phyloP scores from a whole-genome alignment of 331 rosid species.

The Rhamnella rubrinervis region DNA sequence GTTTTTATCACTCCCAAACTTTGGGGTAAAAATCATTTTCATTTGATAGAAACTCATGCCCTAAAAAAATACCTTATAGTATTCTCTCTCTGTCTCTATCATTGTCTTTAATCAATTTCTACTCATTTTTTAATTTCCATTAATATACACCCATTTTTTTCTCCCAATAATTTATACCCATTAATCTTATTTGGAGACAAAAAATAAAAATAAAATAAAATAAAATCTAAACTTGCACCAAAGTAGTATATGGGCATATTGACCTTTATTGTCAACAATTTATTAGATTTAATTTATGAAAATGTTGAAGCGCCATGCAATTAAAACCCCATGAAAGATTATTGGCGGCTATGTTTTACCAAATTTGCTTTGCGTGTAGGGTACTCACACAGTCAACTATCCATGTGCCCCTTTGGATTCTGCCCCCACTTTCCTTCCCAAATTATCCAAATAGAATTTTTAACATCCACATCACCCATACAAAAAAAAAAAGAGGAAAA shows the following conservation, averaged over 20 bases:
- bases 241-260: too few relatives aligned
- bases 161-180: too few relatives aligned
- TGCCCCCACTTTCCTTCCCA: neutral
- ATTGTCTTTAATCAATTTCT: too few relatives aligned
- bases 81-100: neutral
- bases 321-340: neutral
- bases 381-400: conserved; percentile 6
- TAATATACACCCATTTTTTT: too few relatives aligned
- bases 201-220: too few relatives aligned
- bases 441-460: conserved; percentile 7
- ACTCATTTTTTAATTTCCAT: too few relatives aligned
- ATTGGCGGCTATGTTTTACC: neutral
- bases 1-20: neutral
- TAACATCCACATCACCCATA: neutral
- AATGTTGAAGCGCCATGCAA: too few relatives aligned
- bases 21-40: neutral
- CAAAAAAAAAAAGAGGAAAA: neutral
- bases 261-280: too few relatives aligned
- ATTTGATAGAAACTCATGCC: neutral
- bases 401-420: conserved; percentile 7
- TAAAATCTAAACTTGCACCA: too few relatives aligned
- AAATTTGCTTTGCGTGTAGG: neutral
- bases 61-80: neutral
- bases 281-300: too few relatives aligned
- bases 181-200: too few relatives aligned